A percentile compares a stretch with the other conserved stretches of the same genome.
phyloP scores from a whole-genome alignment of 306 rosid genomes.

The Prunus kanzakura region DNA sequence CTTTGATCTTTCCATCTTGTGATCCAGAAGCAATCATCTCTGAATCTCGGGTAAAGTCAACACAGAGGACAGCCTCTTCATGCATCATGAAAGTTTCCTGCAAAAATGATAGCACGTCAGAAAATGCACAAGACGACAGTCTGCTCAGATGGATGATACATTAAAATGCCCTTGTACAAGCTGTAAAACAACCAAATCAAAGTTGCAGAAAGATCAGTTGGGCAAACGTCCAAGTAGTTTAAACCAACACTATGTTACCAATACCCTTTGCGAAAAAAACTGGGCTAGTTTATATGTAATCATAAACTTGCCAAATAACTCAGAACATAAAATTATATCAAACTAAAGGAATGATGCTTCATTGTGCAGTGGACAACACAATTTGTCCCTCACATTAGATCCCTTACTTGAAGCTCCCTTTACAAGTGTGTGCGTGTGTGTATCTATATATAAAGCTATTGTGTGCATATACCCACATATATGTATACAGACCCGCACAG shows the following conservation, averaged over 20 bases:
- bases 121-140: conserved; percentile 9
- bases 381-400: background rate
- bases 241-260: background rate
- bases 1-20: conserved; percentile 97
- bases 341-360: background rate
- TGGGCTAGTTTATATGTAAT: background rate
- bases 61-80: conserved; percentile 92
- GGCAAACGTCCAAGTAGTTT: background rate
- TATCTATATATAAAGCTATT: no score
- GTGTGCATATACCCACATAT: no score
- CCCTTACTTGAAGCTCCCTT: no score
- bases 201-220: background rate
- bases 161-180: background rate
- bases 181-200: background rate
- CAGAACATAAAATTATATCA: no score
- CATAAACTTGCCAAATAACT: background rate
- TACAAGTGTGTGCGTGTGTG: background rate
- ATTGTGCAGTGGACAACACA: background rate
- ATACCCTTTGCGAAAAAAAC: background rate
- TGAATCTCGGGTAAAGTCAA: conserved; percentile 93
- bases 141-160: background rate
- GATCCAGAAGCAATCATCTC: conserved; percentile 98
- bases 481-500: no score
- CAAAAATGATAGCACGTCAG: conserved; percentile 36
- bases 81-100: conserved; percentile 99